A percentile compares a stretch with the other conserved stretches of the same genome.
Conservation (phyloP, 257 asterid genomes). For the Catharanthus roseus region DNA sequence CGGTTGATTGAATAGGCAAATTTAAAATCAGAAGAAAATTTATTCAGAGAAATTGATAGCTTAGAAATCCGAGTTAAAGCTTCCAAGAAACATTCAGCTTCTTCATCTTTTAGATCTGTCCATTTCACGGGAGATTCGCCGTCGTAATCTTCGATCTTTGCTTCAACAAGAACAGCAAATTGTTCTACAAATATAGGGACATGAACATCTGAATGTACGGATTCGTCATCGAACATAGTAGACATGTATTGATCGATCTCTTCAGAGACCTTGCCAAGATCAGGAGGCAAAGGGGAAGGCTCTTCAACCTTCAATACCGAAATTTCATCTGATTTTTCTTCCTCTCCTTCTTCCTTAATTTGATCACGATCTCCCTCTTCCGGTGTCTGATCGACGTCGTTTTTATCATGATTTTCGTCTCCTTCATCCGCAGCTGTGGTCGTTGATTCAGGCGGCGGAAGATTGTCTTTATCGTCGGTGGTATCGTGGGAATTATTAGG, state of each 20-base stretch:
- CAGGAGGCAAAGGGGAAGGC: constrained; percentile 54
- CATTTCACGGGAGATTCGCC: constrained; percentile 44
- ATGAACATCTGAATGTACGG: constrained; percentile 43
- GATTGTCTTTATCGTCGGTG: neutral
- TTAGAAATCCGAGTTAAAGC: constrained; percentile 38
- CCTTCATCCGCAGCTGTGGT: neutral
- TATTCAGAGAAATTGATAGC: constrained; percentile 28
- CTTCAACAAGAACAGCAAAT: constrained; percentile 60
- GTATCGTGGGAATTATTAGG: constrained; percentile 10
- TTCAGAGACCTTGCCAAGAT: constrained; percentile 46
- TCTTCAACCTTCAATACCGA: too few species aligned
- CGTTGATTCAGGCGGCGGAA: constrained; percentile 8
- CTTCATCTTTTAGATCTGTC: constrained; percentile 41
- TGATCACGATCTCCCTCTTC: neutral
- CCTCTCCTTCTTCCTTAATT: constrained; percentile 11
- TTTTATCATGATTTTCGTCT: neutral
- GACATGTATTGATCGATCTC: constrained; percentile 59
- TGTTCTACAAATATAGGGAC: constrained; percentile 64
- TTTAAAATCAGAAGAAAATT: constrained; percentile 44
- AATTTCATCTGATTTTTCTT: too few species aligned
- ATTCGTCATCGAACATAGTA: constrained; percentile 21
- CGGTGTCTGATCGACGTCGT: neutral
- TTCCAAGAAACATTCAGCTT: constrained; percentile 42
- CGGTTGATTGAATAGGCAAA: constrained; percentile 57
- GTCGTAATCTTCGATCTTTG: constrained; percentile 46